Percentiles rank a stretch among this genome's conserved stretches.
Conservation (phyloP, 169 alveolate genomes). For the Neospora caninum region DNA sequence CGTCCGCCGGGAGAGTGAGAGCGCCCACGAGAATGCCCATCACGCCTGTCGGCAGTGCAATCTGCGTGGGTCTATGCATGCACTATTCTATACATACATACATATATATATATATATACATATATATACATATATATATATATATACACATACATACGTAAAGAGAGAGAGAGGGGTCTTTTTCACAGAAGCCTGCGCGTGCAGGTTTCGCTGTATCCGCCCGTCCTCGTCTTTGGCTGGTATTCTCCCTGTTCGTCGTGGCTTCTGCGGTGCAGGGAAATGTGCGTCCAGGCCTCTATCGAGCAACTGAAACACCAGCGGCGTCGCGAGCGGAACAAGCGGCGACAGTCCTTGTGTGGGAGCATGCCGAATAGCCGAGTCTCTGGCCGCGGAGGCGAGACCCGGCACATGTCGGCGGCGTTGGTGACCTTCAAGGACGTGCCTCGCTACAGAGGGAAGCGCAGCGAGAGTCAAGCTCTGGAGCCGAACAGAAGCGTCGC, state of each 20-base stretch:
- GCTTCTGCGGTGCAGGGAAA: background rate
- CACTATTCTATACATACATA: too few relatives aligned
- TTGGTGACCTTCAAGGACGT: constrained; percentile 5
- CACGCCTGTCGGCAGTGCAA: too few relatives aligned
- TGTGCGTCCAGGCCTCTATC: background rate
- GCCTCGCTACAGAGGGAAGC: background rate
- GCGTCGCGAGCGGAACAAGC: background rate
- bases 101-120: too few relatives aligned
- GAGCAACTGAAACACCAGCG: constrained; percentile 34
- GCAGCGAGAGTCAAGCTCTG: background rate
- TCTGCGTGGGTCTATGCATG: too few relatives aligned
- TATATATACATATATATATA: too few relatives aligned
- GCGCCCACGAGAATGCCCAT: too few relatives aligned
- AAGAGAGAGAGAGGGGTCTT: too few relatives aligned
- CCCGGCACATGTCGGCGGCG: constrained; percentile 1
- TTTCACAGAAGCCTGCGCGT: too few relatives aligned
- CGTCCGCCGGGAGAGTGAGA: background rate
- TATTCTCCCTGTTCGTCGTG: too few relatives aligned
- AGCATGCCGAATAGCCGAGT: background rate
- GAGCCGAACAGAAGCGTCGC: background rate
- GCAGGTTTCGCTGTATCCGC: too few relatives aligned
- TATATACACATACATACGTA: too few relatives aligned
- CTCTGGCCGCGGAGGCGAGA: background rate
- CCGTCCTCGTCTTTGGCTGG: too few relatives aligned
- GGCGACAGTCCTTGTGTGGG: background rate